Base-by-base conservation (phyloP, 1,284 basidiomycete genomes). In the Meripilus lineatus region DNA sequence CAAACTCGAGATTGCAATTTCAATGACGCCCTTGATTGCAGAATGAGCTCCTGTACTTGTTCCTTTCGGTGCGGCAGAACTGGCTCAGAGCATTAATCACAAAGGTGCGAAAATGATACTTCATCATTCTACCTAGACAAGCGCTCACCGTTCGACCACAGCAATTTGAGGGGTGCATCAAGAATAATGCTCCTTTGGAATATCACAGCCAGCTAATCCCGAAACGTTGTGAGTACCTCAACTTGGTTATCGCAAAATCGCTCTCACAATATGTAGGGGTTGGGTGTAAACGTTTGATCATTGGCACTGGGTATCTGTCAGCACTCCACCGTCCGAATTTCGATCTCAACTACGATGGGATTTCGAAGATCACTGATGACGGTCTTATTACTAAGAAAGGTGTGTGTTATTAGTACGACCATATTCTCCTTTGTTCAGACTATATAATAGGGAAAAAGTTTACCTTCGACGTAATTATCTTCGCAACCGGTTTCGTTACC, bases 201-300 rank as follows among this genome's bases (percentile, higher is more conserved):
- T 71, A 75, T 49, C 65, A 65, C 36, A 46, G 63, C 1, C 44
- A 58, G 6, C 50, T 78, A 3, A 65, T 70, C 11, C 75, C 75
- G 1, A 60, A 58, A 14, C 75, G 70, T 48, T 59, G 73, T 71
- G 43, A 35, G 69, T 58, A n/a, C n/a, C n/a, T n/a, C n/a, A n/a
- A n/a, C n/a, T n/a, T n/a, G n/a, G n/a, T n/a, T n/a, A n/a, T n/a
- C n/a, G n/a, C n/a, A n/a, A n/a, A n/a, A n/a, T n/a, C n/a, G n/a
- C 6, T 8, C 28, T 30, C 25, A 7, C 15, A 13, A 13, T 26
- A 20, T n/a, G n/a, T 30, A 69, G 66, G 66, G 14, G 38, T 56
- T 11, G 65, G 65, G 13, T 72, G 69, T 54, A 73, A 65, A 51
- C 66, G 68, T 11, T 47, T 62, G 25, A 52, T 65, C 2, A 46